Percentiles rank a stretch among this genome's conserved stretches.
These are phyloP conservation scores for Crassisporium funariophilum DNA, from an alignment of 768 basidiomycete species.

Conservation along the genomic window DNA sequence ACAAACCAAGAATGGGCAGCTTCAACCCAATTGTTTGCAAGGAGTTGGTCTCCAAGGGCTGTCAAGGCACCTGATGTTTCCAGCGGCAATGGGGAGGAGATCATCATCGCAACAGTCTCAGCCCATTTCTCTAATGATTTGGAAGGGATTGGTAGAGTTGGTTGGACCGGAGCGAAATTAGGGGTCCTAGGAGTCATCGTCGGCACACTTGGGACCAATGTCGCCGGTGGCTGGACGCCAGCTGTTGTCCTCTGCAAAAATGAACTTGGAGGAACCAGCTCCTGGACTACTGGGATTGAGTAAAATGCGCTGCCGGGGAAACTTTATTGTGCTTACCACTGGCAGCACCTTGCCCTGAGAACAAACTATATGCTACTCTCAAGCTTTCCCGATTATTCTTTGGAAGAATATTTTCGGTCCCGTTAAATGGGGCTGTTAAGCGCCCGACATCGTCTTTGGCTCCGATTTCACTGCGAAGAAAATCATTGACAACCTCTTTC, in stretches of 20 bases:
- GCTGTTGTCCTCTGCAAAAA: conserved; percentile 45
- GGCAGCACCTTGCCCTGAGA: conserved; percentile 79
- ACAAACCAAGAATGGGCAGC: conserved; percentile 92
- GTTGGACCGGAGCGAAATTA: conserved; percentile 52
- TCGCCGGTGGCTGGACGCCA: conserved; percentile 37
- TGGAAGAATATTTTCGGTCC: conserved; percentile 12
- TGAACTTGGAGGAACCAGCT: conserved; percentile 60
- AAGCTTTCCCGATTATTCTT: conserved; percentile 59
- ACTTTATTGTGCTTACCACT: conserved; percentile 53
- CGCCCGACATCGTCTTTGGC: conserved; percentile 29
- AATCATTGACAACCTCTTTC: conserved; percentile 89
- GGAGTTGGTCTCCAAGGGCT: conserved; percentile 82
- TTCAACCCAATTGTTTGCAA: conserved; percentile 69
- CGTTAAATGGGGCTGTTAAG: conserved; percentile 13
- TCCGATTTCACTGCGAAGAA: conserved; percentile 76
- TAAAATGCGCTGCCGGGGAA: background rate
- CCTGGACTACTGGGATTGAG: conserved; percentile 79
- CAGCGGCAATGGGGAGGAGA: conserved; percentile 65
- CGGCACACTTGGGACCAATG: conserved; percentile 27
- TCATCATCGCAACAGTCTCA: conserved; percentile 82
- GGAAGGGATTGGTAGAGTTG: conserved; percentile 50
- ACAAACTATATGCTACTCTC: conserved; percentile 78
- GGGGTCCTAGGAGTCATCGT: conserved; percentile 64
- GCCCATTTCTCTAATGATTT: conserved; percentile 79
- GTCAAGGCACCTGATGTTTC: conserved; percentile 79